Evolutionary conservation across 257 asterid species (phyloP).

Genomic region (Solanum virginianum): DNA sequence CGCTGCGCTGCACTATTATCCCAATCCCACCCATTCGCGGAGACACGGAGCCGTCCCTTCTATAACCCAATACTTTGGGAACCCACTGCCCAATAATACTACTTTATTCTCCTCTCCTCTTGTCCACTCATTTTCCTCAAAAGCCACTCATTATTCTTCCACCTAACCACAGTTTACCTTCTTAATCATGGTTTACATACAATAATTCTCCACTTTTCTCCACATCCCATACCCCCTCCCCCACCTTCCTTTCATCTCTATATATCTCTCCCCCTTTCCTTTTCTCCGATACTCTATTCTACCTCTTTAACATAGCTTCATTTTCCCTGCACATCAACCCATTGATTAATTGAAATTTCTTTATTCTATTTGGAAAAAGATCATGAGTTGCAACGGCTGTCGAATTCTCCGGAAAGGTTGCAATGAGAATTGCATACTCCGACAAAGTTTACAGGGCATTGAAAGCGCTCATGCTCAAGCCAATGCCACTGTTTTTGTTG

Average conservation of each 20-base stretch:
- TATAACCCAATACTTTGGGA: constrained; percentile 55
- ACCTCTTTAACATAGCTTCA: background rate
- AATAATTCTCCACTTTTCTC: constrained; percentile 9
- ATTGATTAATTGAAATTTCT: background rate
- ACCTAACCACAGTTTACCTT: background rate
- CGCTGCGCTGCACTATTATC: background rate
- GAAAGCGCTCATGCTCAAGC: constrained; percentile 62
- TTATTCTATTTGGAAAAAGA: background rate
- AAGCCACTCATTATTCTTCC: background rate
- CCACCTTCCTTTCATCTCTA: constrained; percentile 2
- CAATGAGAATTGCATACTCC: constrained; percentile 55
- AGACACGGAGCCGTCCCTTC: constrained; percentile 55
- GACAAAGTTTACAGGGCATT: constrained; percentile 48
- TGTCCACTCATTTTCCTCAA: constrained; percentile 6
- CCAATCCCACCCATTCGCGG: constrained; percentile 37
- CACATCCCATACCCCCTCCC: constrained; percentile 7
- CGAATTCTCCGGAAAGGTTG: constrained; percentile 84
- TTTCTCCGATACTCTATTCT: background rate
- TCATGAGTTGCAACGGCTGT: constrained; percentile 86
- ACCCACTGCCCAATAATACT: background rate
- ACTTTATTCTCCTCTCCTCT: background rate
- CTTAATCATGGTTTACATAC: constrained; percentile 4
- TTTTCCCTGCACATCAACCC: background rate
- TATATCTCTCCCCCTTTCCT: constrained; percentile 4
- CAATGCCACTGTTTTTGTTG: constrained; percentile 79